A percentile compares a stretch with the other conserved stretches of the same genome.
Conservation (phyloP, 176 grass and related monocot species). For the Aegilops umbellulata region DNA sequence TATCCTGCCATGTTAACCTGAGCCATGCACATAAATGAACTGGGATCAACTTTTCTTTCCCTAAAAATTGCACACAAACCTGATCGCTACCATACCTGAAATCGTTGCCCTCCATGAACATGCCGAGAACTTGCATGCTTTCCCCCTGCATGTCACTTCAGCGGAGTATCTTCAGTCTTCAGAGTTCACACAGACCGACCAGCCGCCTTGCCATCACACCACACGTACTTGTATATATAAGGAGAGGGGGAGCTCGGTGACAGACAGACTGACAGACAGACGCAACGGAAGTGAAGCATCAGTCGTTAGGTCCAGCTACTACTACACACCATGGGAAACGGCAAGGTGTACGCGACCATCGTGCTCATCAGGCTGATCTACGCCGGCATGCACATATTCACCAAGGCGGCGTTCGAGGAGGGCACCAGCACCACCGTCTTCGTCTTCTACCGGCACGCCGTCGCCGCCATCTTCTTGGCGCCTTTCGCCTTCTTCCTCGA, state of each 20-base stretch:
- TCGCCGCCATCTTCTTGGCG: conserved; percentile 50
- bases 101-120: conserved; percentile 30
- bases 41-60: neutral
- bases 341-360: conserved; percentile 49
- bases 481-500: conserved; percentile 55
- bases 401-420: conserved; percentile 63
- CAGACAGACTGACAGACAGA: neutral
- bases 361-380: conserved; percentile 61
- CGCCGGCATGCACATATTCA: conserved; percentile 63
- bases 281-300: neutral
- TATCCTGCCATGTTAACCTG: neutral
- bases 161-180: neutral
- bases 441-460: conserved; percentile 63
- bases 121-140: conserved; percentile 34
- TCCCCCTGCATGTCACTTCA: conserved; percentile 13
- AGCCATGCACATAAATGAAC: neutral
- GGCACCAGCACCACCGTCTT: conserved; percentile 66
- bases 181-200: conserved; percentile 16
- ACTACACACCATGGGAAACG: conserved; percentile 30
- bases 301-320: neutral
- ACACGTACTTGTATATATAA: conserved; percentile 17
- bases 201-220: neutral
- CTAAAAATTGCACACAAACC: neutral
- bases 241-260: neutral
- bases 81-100: conserved; percentile 14